These are phyloP conservation scores for Moricandia arvensis DNA, from an alignment of 345 rosid species.

Conservation along the genomic window DNA sequence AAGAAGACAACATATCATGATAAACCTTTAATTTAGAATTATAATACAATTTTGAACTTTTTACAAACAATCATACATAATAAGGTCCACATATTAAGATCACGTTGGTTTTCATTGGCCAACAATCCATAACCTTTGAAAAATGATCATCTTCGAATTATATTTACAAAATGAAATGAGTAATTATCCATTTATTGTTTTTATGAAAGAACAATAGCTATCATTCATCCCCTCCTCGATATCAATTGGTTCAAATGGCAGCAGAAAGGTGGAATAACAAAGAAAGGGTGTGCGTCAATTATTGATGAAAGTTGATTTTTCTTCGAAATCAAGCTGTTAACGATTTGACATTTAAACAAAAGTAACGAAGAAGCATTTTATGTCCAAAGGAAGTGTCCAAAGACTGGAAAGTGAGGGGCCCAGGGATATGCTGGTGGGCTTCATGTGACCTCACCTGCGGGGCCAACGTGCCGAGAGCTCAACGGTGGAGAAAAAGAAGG, in stretches of 20 bases:
- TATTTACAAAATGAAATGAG: background rate
- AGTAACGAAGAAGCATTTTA: background rate
- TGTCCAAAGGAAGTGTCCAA: conserved; percentile 22
- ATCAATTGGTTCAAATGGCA: conserved; percentile 20
- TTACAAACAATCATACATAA: background rate
- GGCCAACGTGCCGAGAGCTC: conserved; percentile 7
- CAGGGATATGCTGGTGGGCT: background rate
- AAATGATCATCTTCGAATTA: background rate
- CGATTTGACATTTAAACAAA: background rate
- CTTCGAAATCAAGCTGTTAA: conserved; percentile 4
- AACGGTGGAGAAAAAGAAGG: conserved; percentile 35
- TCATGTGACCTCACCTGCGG: conserved; percentile 15
- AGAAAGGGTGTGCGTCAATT: background rate
- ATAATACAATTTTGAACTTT: background rate
- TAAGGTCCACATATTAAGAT: background rate
- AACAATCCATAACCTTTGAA: conserved; percentile 7
- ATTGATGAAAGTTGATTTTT: conserved; percentile 11
- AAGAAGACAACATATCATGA: no score
- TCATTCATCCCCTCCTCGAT: background rate
- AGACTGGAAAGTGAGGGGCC: background rate
- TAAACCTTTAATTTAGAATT: background rate
- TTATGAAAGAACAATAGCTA: conserved; percentile 5
- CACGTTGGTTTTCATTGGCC: conserved; percentile 15
- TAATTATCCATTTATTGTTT: conserved; percentile 16
- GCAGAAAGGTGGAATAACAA: conserved; percentile 11